Base-by-base conservation (phyloP, 2,329 filamentous ascomycete genomes). In the Pseudogymnoascus sp. region DNA sequence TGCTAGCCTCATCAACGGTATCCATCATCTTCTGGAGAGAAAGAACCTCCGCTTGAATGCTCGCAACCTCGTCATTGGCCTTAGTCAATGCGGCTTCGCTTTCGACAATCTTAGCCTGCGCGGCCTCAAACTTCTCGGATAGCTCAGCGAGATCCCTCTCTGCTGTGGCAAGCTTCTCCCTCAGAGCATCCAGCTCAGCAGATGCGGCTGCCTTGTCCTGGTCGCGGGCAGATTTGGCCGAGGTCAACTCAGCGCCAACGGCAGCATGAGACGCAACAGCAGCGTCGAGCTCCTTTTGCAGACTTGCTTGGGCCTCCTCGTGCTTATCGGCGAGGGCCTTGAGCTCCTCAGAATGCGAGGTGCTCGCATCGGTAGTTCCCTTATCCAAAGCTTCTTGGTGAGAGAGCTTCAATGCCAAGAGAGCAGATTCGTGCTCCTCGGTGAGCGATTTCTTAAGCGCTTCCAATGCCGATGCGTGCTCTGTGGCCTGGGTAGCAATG, bases 261-360 rank as follows among this genome's bases (percentile, higher is more conserved):
- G 75, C 72, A 13, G 73, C 72, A 61, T 75, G 77, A 1, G 77
- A 77, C 1, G 77, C 74, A 1, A 75, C 75, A 60, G 85, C 70
- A 40, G 81, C 78, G 17, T 83, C 78, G 33, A 87, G 75, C 71
- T 82, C 80, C 68, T 75, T 78, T 71, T 85, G 79, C 50, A 86
- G 72, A 17, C 79, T 78, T 24, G 74, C 75, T 31, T 78, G 67
- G 3, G 74, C 71, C 9, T 74, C 68, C 61, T 84, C 80, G 64
- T 86, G 81, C 57, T 72, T 73, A 3, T 76, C 66, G 67, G 79
- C 81, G 54, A 85, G 73, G 8, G 82, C 80, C 8, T 76, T 71
- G 29, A 85, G 69, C 17, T 77, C 74, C 61, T 78, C 74, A 63
- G 83, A 78, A 31, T 82, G 78, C 1, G 77, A 60, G 31, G 69